Base-by-base conservation (phyloP, 257 asterid species). In the Solanum chilense region DNA sequence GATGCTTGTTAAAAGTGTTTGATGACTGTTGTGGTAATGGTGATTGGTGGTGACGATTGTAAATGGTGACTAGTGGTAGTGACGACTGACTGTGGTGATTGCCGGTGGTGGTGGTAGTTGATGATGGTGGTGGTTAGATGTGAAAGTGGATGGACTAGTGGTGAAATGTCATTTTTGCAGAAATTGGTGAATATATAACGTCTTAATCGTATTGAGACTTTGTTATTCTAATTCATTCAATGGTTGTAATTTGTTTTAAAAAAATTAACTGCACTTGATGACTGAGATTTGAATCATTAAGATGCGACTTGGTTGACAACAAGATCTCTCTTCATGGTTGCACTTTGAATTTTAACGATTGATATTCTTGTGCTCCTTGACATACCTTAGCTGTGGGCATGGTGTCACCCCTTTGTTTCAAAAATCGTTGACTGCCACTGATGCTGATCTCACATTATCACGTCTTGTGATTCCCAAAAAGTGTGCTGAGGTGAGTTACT, bases 401-500 rank as follows among this genome's bases (percentile, higher is more conserved):
- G 78, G 88, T 33, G 89, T 91, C 82, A 91, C 91, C 87, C 98
- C 96, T 85, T 89, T 95, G 86, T 95, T 94, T 58, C 95, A 94
- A 85, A 94, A 93, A 90, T 6, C 84, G 89, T 82, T 94, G 89
- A 92, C 96, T 83, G 89, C 88, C 42, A 88, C 90, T 74, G 98
- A 94, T 83, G 91, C 93, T 60, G 97, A 95, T 88, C 90, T 87
- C 83, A 91, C 91, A 85, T 86, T 92, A 35, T 93, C 94, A 25
- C 94, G 96, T 76, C 94, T 95, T 64, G 89, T 91, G 78, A 86
- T 95, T 88, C 98, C 98, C 20, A 92, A 90, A 84, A 93, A 80
- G 87, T 95, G 93, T 62, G 98, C 96, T 44, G 94, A 94, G 96
- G 96, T 95, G 91, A 90, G 92, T 88, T 25, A 21, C 13, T 71